Evolutionary conservation across 2,329 filamentous ascomycete species (phyloP), one percentile per base, ranked within the genome.

Genomic region (Boeremia lycopersici): DNA sequence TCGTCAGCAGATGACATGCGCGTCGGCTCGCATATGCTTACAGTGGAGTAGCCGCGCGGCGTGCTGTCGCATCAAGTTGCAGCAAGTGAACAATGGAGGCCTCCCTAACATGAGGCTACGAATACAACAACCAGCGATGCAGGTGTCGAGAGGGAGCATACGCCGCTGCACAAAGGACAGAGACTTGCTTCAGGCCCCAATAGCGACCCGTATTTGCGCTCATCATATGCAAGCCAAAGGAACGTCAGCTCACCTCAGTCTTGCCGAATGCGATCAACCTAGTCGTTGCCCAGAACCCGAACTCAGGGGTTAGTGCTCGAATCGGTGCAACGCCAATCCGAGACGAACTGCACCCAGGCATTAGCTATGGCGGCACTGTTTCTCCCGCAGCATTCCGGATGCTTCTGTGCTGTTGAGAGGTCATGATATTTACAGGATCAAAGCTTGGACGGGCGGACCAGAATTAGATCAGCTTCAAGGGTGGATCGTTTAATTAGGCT

Each of bases 211-310:
- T 55, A 49, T 55, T 28, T 47, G 41, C 52, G 36, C 41, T n/a
- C 47, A 46, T 55, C 41, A 38, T 46, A 35, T 42, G 52, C 36
- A 50, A 50, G 52, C 46, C 41, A 23, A 36, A 49, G 52, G 46
- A 50, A 55, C 52, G 52, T 55, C 46, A 55, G 52, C 52, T 55
- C 47, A 50, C 41, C 35, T 50, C 36, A 31, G 25, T 50, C 25
- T 46, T 43, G 52, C 52, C 52, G 46, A 19, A 42, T 47, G 46
- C 47, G 31, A 46, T 50, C 31, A 25, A 34, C 46, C 43, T 41
- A 50, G 52, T 35, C 46, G 30, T 38, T 50, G 52, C 36, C 46
- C 46, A 47, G 52, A 45, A 25, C 25, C 46, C 41, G 10, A 30
- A 31, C 19, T 41, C 46, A 49, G 52, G 46, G 47, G 46, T 36